These are phyloP conservation scores for Xerocomellus amylosporus DNA, from an alignment of 768 basidiomycete genomes.

Conservation along the genomic window DNA sequence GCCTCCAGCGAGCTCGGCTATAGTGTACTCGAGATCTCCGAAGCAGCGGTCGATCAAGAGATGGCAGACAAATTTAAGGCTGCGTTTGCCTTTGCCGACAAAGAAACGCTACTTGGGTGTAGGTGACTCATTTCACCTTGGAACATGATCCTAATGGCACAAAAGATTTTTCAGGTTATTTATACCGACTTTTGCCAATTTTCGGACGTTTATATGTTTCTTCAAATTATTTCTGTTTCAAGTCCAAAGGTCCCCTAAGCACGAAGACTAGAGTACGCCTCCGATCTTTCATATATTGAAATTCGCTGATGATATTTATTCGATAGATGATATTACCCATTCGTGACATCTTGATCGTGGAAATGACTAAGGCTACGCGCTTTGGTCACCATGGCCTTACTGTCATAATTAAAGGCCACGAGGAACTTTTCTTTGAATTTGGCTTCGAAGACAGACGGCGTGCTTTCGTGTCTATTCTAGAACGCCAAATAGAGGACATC, in stretches of 20 bases:
- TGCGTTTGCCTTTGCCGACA: constrained; percentile 86
- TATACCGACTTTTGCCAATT: constrained; percentile 87
- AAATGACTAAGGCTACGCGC: constrained; percentile 82
- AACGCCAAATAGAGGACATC: constrained; percentile 76
- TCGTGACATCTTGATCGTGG: constrained; percentile 78
- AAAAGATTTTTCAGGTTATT: constrained; percentile 85
- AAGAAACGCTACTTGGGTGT: constrained; percentile 87
- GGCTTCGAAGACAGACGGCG: constrained; percentile 74
- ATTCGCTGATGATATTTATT: constrained; percentile 1
- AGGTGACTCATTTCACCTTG: constrained; percentile 34
- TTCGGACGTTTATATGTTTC: constrained; percentile 88
- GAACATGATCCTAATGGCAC: constrained; percentile 5
- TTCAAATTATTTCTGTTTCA: constrained; percentile 93
- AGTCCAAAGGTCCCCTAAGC: constrained; percentile 77
- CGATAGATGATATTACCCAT: constrained; percentile 92
- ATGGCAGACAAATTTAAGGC: constrained; percentile 71
- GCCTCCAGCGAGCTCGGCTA: constrained; percentile 62
- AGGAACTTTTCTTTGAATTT: constrained; percentile 98
- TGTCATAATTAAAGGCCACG: constrained; percentile 90
- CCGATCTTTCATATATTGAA: background rate
- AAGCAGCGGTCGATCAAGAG: constrained; percentile 58
- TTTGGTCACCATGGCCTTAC: constrained; percentile 90
- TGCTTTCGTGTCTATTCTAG: constrained; percentile 71
- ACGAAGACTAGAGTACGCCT: constrained; percentile 73
- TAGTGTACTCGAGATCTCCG: constrained; percentile 78